These are phyloP conservation scores for Aspergillus nomiae DNA, from an alignment of 2,329 filamentous ascomycete genomes.

Conservation along the genomic window DNA sequence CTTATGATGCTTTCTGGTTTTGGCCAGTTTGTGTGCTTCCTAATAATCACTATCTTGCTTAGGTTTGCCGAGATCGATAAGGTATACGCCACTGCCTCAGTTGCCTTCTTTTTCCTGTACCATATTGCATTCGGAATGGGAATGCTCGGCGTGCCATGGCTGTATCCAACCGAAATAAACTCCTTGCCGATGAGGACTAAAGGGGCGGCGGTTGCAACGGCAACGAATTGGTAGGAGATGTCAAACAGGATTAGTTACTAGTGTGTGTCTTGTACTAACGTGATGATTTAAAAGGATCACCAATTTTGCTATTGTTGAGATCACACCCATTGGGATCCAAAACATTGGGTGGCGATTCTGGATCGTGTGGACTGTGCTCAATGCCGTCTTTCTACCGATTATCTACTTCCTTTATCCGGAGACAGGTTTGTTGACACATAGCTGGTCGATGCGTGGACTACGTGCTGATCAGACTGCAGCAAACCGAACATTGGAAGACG, in stretches of 20 bases:
- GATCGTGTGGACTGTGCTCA: slow-evolving; percentile 49
- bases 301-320: neutral
- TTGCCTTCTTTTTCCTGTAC: neutral
- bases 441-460: neutral
- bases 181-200: neutral
- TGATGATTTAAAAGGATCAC: neutral
- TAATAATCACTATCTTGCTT: neutral
- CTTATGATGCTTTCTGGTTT: neutral
- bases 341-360: slow-evolving; percentile 29
- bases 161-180: neutral
- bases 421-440: slow-evolving; percentile 21
- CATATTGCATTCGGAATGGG: neutral
- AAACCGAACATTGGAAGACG: slow-evolving; percentile 35
- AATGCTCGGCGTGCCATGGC: neutral
- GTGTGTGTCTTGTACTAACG: too few species aligned
- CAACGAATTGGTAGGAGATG: neutral
- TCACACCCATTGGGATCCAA: neutral
- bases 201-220: neutral
- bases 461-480: slow-evolving; percentile 7
- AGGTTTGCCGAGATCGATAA: neutral
- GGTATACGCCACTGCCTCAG: neutral
- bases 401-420: slow-evolving; percentile 47
- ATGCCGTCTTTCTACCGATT: slow-evolving; percentile 51
- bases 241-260: too few species aligned
- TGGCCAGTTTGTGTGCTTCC: neutral